phyloP scores from a whole-genome alignment of 768 basidiomycete genomes.

The Boletus huronensis region DNA sequence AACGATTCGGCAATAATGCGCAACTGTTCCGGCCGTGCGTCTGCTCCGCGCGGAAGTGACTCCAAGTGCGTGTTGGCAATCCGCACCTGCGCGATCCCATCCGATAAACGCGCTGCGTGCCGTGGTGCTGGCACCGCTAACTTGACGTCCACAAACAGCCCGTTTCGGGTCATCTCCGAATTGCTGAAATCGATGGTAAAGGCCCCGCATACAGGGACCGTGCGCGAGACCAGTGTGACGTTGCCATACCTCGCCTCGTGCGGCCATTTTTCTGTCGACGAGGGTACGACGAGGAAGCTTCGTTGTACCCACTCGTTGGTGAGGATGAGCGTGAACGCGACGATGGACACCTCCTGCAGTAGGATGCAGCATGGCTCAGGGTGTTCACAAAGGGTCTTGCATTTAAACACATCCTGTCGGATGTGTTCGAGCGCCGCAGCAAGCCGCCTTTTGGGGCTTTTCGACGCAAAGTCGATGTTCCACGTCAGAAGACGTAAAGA shows the following conservation, averaged over 20 bases:
- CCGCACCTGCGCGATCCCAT: slow-evolving; percentile 46
- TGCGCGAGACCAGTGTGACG: slow-evolving; percentile 63
- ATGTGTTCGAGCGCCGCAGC: slow-evolving; percentile 50
- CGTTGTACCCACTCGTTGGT: slow-evolving; percentile 59
- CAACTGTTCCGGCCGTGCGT: slow-evolving; percentile 49
- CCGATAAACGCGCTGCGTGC: slow-evolving; percentile 30
- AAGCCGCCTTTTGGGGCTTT: slow-evolving; percentile 42
- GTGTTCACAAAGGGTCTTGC: slow-evolving; percentile 37
- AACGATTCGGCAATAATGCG: slow-evolving; percentile 49
- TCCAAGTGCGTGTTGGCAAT: slow-evolving; percentile 76
- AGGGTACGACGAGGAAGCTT: slow-evolving; percentile 58
- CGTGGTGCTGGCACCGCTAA: slow-evolving; percentile 36
- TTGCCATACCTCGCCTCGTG: slow-evolving; percentile 52
- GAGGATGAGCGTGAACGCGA: slow-evolving; percentile 47
- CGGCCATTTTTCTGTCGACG: slow-evolving; percentile 54
- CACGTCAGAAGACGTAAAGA: slow-evolving; percentile 61
- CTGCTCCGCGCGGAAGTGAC: slow-evolving; percentile 48
- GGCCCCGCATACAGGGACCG: slow-evolving; percentile 46
- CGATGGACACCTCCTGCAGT: slow-evolving; percentile 60
- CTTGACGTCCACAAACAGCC: slow-evolving; percentile 55
- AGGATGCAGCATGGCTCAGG: slow-evolving; percentile 62
- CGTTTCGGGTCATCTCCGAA: slow-evolving; percentile 51
- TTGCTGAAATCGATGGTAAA: slow-evolving; percentile 51
- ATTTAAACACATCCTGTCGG: slow-evolving; percentile 48
- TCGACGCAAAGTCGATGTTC: slow-evolving; percentile 58